These are phyloP conservation scores for Parietaria judaica DNA, from an alignment of 306 rosid genomes.

Conservation along the genomic window DNA sequence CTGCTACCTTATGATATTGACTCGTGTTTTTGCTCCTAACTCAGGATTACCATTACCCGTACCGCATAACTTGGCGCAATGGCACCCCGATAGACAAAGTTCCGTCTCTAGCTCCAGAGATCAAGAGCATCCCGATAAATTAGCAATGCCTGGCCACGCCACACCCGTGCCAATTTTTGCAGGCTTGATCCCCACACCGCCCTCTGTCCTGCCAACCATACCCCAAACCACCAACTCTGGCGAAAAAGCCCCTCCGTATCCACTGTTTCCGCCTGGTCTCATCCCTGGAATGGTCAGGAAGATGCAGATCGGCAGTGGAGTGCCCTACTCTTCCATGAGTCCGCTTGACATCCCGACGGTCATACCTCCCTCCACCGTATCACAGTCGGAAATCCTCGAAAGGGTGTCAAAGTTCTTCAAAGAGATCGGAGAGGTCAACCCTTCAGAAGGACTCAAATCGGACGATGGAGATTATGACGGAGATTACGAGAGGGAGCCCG, in stretches of 20 bases:
- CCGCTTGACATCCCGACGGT: slow-evolving; percentile 71
- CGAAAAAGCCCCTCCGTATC: slow-evolving; percentile 84
- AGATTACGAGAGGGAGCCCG: slow-evolving; percentile 54
- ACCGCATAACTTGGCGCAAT: slow-evolving; percentile 38
- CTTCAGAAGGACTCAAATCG: slow-evolving; percentile 76
- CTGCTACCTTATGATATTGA: neutral
- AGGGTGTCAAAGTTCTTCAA: slow-evolving; percentile 80
- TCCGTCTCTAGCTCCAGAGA: slow-evolving; percentile 42
- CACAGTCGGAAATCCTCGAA: slow-evolving; percentile 69
- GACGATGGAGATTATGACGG: slow-evolving; percentile 64
- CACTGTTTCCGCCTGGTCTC: slow-evolving; percentile 93
- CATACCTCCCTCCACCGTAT: slow-evolving; percentile 51
- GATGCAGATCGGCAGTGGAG: slow-evolving; percentile 98
- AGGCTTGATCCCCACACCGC: slow-evolving; percentile 52
- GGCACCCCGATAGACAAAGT: slow-evolving; percentile 70
- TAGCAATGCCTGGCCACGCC: slow-evolving; percentile 40
- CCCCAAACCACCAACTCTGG: slow-evolving; percentile 36
- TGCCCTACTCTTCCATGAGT: slow-evolving; percentile 88
- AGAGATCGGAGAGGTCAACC: slow-evolving; percentile 94
- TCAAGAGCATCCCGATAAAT: slow-evolving; percentile 69
- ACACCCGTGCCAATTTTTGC: slow-evolving; percentile 50
- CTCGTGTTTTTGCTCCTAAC: slow-evolving; percentile 13
- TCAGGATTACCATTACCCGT: slow-evolving; percentile 54
- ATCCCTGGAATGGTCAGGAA: slow-evolving; percentile 97
- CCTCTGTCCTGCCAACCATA: slow-evolving; percentile 59